Base-by-base conservation (phyloP, 768 basidiomycete species). In the Termitomyces sp. region DNA sequence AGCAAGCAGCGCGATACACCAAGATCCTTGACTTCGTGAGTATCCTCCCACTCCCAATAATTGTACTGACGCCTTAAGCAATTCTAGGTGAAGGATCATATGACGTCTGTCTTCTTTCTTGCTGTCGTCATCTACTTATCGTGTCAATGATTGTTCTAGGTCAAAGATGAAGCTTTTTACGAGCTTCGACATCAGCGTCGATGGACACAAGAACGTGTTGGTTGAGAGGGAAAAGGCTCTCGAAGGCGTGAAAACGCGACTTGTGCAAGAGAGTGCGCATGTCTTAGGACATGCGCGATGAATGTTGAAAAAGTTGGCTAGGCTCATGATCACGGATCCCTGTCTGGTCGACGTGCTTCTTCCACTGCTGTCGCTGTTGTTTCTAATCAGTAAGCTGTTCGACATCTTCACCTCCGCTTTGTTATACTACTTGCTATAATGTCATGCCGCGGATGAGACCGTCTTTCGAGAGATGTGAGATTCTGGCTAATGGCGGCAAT, bases 21-120 rank as follows among this genome's bases (percentile, higher is more conserved):
- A 74, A 75, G 60, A 67, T 83, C 23, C 63, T 84, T 31, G 80
- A 83, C 54, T 75, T 76, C 39, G 82, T 82, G 56, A 58, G 80
- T 74, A 16, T 32, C 23, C 18, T 33, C 25, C 16, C 20, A 47
- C 39, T 18, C 41, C 29, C 43, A 48, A 39, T 43, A 33, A 33
- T 18, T 11, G 50, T 35, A 42, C 32, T 39, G 41, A 15, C 43
- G 31, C 15, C 11, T n/a, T 32, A 22, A n/a, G 23, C 20, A 10
- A 20, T 22, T 33, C 3, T 43, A 79, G 77, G 73, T 71, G 1
- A 83, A 83, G 61, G 68, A 74, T 18, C 75, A 81, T 52, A 77
- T 84, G 73, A 68, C 65, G 79, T 82, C 44, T 54, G 75, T 66
- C 11, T 15, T 54, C 41, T 32, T 50, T 27, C 31, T 16, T 44